Conservation (phyloP, 768 basidiomycete genomes). For the Lentinus brumalis region DNA sequence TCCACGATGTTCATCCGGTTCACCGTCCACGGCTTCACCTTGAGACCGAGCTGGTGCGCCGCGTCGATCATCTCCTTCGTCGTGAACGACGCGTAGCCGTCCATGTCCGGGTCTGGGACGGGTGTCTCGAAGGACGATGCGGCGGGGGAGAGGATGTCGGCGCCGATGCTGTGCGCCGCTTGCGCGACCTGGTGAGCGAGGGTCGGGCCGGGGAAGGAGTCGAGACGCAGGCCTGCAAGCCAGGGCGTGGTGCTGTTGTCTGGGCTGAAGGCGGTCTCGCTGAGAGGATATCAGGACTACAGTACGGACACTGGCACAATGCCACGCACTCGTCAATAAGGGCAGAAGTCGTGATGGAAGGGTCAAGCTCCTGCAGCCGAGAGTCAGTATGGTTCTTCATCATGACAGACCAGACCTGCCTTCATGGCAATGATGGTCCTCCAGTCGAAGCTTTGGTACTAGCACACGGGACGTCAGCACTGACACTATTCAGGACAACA, state of each 20-base stretch:
- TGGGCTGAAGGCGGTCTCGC: conserved; percentile 43
- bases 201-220: conserved; percentile 63
- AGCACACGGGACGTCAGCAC: background rate
- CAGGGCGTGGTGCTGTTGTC: conserved; percentile 57
- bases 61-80: conserved; percentile 68
- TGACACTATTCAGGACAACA: background rate
- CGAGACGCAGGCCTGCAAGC: conserved; percentile 67
- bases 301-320: background rate
- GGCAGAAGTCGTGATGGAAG: conserved; percentile 59
- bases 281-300: conserved; percentile 16
- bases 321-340: conserved; percentile 62
- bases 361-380: conserved; percentile 48
- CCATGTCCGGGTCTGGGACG: conserved; percentile 43
- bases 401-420: no score
- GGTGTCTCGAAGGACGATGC: conserved; percentile 44
- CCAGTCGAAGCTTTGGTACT: conserved; percentile 89
- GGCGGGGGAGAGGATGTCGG: conserved; percentile 65
- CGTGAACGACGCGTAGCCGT: conserved; percentile 56
- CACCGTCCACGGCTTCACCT: conserved; percentile 78
- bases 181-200: conserved; percentile 61
- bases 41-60: conserved; percentile 63
- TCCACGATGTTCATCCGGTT: conserved; percentile 63
- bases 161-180: conserved; percentile 66
- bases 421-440: conserved; percentile 74
- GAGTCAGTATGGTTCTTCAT: no score